Conservation (phyloP, 208 protist species). For the Naegleria lovaniensis region DNA sequence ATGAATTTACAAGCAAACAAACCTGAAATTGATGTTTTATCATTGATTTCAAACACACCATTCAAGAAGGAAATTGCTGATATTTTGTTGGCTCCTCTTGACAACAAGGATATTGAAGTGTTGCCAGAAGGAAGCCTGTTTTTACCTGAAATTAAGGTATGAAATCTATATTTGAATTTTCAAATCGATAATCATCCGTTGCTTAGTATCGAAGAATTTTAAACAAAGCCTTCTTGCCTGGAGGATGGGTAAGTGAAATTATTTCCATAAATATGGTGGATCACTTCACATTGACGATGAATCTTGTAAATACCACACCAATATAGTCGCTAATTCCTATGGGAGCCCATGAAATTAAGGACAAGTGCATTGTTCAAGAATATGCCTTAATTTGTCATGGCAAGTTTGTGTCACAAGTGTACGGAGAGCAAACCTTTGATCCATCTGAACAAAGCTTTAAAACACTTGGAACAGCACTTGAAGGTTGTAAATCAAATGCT, state of each 20-base stretch:
- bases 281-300: no score
- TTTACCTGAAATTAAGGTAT: conserved; percentile 25
- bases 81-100: background rate
- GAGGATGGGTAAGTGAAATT: conserved; percentile 10
- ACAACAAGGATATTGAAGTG: conserved; percentile 7
- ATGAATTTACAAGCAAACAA: no score
- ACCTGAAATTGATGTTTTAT: background rate
- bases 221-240: conserved; percentile 18
- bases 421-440: background rate
- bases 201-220: conserved; percentile 24
- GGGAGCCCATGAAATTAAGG: background rate
- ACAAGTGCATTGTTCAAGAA: background rate
- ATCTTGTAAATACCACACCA: no score
- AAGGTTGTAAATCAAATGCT: conserved; percentile 48
- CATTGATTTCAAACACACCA: background rate
- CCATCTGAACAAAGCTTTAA: no score
- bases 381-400: conserved; percentile 11
- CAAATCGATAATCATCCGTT: no score
- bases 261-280: no score
- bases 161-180: no score
- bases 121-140: background rate
- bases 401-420: background rate
- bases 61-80: background rate
- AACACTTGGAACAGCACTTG: conserved; percentile 3
- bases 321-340: background rate